Conservation (phyloP, 495 filamentous ascomycete genomes). For the Choiromyces venosus region DNA sequence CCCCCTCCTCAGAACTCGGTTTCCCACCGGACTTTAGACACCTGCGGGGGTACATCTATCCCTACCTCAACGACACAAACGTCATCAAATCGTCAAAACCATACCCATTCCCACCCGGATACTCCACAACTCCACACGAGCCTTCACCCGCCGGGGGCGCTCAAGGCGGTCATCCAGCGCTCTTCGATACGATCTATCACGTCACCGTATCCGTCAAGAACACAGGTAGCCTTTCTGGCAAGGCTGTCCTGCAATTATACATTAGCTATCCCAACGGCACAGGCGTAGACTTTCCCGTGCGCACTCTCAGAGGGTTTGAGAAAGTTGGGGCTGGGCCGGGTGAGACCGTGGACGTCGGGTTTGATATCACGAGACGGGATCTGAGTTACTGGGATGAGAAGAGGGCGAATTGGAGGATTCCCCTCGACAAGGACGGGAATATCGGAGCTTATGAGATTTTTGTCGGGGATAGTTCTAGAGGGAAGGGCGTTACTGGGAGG, state of each 20-base stretch:
- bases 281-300: constrained; percentile 59
- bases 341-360: constrained; percentile 55
- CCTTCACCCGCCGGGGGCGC: constrained; percentile 70
- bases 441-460: constrained; percentile 48
- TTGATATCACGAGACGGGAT: constrained; percentile 72
- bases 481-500: not conserved
- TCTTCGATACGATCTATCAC: constrained; percentile 63
- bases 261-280: constrained; percentile 63
- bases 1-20: constrained; percentile 54
- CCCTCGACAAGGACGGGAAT: constrained; percentile 47
- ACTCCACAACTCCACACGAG: constrained; percentile 49
- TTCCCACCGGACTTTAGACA: constrained; percentile 63
- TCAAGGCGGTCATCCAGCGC: constrained; percentile 76
- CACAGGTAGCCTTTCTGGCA: constrained; percentile 58
- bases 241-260: constrained; percentile 80
- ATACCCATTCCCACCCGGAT: constrained; percentile 70
- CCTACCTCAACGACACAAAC: constrained; percentile 58
- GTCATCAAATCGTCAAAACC: constrained; percentile 53
- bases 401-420: constrained; percentile 79
- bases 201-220: constrained; percentile 66
- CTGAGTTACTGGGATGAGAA: constrained; percentile 76
- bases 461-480: constrained; percentile 59
- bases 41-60: constrained; percentile 79
- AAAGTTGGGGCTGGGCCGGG: constrained; percentile 61
- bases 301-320: constrained; percentile 72